Percentiles rank a stretch among this genome's conserved stretches.
Conservation (phyloP, 140 eudicot species). For the Ambrosia hybrid region DNA sequence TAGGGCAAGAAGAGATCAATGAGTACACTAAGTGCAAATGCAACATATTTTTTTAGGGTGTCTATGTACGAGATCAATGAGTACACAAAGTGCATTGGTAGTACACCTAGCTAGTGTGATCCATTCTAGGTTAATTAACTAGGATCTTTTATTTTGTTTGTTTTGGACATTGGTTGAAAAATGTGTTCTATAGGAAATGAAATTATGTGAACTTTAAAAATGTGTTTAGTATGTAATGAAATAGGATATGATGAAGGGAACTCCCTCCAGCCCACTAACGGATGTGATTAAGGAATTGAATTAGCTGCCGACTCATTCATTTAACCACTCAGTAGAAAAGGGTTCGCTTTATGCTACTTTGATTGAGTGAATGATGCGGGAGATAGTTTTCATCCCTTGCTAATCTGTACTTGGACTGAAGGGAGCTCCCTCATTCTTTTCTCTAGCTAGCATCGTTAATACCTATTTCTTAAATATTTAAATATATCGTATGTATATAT, state of each 20-base stretch:
- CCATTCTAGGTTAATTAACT: background rate
- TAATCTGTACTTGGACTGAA: conserved; percentile 98
- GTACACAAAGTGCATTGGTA: background rate
- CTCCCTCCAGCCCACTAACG: conserved; percentile 99
- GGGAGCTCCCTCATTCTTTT: conserved; percentile 88
- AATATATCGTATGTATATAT: no score
- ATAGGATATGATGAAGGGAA: conserved; percentile 43
- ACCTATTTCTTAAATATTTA: background rate
- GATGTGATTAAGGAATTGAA: conserved; percentile 69
- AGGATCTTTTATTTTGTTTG: background rate
- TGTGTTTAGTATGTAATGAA: no score
- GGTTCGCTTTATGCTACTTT: conserved; percentile 58
- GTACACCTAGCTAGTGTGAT: background rate
- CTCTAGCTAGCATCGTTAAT: background rate
- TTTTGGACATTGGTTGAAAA: background rate
- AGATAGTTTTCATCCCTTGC: conserved; percentile 77
- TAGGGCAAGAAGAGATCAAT: background rate
- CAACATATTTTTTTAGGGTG: no score
- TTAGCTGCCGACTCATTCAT: conserved; percentile 99
- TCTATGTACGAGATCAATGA: no score
- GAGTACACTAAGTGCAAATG: background rate
- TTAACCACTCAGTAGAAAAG: conserved; percentile 65
- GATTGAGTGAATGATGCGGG: conserved; percentile 99
- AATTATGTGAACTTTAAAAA: background rate
- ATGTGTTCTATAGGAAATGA: background rate